Conservation (phyloP, 2,329 filamentous ascomycete genomes). For the Endocalyx cinctus region DNA sequence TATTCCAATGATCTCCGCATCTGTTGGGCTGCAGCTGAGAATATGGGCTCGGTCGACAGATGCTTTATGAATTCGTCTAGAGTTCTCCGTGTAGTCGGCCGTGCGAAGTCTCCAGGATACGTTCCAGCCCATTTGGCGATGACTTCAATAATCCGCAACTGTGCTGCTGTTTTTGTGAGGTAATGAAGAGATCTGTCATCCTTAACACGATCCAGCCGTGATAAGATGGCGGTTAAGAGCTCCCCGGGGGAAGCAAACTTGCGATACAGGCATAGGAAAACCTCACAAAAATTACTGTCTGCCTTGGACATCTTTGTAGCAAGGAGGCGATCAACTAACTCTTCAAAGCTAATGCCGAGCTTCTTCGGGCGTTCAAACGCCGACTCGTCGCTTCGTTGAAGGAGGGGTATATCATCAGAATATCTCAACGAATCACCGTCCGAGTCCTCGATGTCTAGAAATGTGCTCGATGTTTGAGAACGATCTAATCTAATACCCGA, state of each 20-base stretch:
- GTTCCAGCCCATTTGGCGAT: conserved; percentile 83
- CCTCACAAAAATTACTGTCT: conserved; percentile 83
- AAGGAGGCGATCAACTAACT: conserved; percentile 82
- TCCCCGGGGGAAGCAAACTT: conserved; percentile 82
- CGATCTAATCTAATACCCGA: conserved; percentile 50
- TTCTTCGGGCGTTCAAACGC: conserved; percentile 51
- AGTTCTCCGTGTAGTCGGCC: conserved; percentile 64
- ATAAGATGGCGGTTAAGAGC: conserved; percentile 72
- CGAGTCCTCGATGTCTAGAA: conserved; percentile 66
- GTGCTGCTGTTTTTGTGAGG: conserved; percentile 72
- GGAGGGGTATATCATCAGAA: conserved; percentile 62
- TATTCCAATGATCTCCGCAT: conserved; percentile 74
- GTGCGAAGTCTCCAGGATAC: conserved; percentile 92
- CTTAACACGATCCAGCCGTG: conserved; percentile 67
- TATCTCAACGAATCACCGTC: conserved; percentile 62
- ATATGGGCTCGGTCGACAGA: conserved; percentile 74
- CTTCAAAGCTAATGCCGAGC: conserved; percentile 56
- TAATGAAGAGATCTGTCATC: conserved; percentile 63
- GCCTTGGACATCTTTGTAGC: conserved; percentile 75
- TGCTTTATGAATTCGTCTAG: conserved; percentile 71
- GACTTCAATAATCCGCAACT: conserved; percentile 78
- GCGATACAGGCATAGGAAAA: conserved; percentile 89
- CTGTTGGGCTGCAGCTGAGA: conserved; percentile 78
- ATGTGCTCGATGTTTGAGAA: conserved; percentile 43
- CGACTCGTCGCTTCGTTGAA: conserved; percentile 62